Conservation (phyloP, 1,284 basidiomycete genomes). For the Trichosporon ovoides region DNA sequence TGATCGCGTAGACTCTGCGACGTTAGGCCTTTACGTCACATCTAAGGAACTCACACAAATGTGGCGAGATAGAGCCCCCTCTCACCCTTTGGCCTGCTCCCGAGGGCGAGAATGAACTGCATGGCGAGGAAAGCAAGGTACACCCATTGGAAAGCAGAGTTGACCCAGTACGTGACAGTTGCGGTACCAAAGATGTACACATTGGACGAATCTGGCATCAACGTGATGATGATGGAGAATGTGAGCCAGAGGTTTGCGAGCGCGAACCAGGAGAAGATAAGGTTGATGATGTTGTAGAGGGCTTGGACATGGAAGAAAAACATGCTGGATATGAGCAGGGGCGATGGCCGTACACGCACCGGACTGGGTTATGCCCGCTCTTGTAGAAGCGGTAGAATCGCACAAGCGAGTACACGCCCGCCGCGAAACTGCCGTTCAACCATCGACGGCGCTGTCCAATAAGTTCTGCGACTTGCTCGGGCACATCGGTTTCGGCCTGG, state of each 20-base stretch:
- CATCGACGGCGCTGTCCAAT: constrained; percentile 91
- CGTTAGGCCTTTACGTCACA: not conserved
- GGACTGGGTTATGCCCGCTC: constrained; percentile 73
- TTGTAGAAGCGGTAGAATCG: constrained; percentile 89
- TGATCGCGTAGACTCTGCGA: constrained; percentile 68
- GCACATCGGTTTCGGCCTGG: constrained; percentile 57
- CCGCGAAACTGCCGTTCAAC: constrained; percentile 96
- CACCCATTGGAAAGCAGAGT: constrained; percentile 75
- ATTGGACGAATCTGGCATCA: constrained; percentile 57
- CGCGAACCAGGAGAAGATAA: constrained; percentile 86
- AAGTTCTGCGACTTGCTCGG: constrained; percentile 76
- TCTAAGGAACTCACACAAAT: constrained; percentile 47
- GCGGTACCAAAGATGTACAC: constrained; percentile 67
- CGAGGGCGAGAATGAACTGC: constrained; percentile 85
- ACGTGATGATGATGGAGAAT: constrained; percentile 90
- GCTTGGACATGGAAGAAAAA: constrained; percentile 94
- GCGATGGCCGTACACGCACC: constrained; percentile 21
- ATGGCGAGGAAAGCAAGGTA: constrained; percentile 79
- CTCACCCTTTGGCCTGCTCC: constrained; percentile 95
- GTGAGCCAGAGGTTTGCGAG: constrained; percentile 92
- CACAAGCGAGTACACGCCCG: constrained; percentile 90
- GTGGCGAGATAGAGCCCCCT: constrained; percentile 73
- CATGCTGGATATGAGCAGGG: constrained; percentile 55
- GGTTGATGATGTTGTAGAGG: constrained; percentile 70
- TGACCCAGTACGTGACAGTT: constrained; percentile 77